Base-by-base conservation (phyloP, 2,329 filamentous ascomycete genomes). In the Monilinia polystroma region DNA sequence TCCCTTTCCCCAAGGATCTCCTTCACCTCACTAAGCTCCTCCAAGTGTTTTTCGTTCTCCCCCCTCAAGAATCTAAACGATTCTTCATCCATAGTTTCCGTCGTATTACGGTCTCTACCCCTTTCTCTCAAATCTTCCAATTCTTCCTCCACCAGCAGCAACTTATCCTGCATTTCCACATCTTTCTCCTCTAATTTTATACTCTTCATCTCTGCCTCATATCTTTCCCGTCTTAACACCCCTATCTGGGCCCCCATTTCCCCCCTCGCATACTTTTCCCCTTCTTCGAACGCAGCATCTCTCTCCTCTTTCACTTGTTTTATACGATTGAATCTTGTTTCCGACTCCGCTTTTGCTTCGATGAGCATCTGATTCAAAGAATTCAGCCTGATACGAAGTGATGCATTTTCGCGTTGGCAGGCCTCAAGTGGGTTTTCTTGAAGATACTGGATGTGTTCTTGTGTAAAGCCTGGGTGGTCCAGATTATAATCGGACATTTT, bases 401-500 rank as follows among this genome's bases (percentile, higher is more conserved):
- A 49, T 49, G 12, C 43, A 52, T 59, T 65, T 51, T 65, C 63
- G 23, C 54, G 32, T 23, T 52, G 63, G n/a, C 63, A 65, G 26
- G 63, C 63, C 20, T 65, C 63, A 7, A 65, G 63, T 6, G 53
- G 43, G 14, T 65, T 59, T 10, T 7, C 7, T 26, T 49, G 43
- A 16, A 65, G 63, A 38, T 59, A n/a, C 18, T 41, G 35, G n/a
- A 65, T 26, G 8, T 65, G 54, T 11, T 43, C 43, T 10, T 14
- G 29, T 7, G 54, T 58, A 16, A 65, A 20, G 8, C 29, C 41
- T 14, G 29, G n/a, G n/a, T 65, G 63, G 18, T 59, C 54, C 2
- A 59, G 41, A 23, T 65, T 65, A 11, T 65, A 65, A 29, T 59
- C 54, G 0, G 63, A 38, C 63, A 65, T 65, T 52, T 56, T 56